phyloP scores from a whole-genome alignment of 306 rosid species.

The Parietaria judaica region DNA sequence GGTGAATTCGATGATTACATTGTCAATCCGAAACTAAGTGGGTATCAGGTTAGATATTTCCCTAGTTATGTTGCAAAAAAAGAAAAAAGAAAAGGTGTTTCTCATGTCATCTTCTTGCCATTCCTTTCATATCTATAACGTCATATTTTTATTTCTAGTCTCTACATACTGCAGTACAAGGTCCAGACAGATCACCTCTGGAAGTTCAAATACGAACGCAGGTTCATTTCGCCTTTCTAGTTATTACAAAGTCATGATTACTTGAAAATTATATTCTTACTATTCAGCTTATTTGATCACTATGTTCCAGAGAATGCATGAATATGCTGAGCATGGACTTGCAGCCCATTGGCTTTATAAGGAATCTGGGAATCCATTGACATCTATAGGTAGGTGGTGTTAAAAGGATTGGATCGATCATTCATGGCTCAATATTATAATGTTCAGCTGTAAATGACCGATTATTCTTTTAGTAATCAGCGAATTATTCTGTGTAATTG shows the following conservation, averaged over 20 bases:
- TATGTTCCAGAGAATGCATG: conserved; percentile 77
- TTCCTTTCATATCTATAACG: background rate
- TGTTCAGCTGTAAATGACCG: too few species aligned
- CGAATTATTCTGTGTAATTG: too few species aligned
- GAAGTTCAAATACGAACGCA: conserved; percentile 98
- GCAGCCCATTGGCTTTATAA: conserved; percentile 99
- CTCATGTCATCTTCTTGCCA: too few species aligned
- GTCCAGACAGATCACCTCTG: conserved; percentile 83
- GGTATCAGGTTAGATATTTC: conserved; percentile 70
- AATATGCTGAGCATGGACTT: conserved; percentile 92
- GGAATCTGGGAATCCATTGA: conserved; percentile 59
- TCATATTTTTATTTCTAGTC: conserved; percentile 47
- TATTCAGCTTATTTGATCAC: conserved; percentile 11
- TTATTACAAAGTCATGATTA: conserved; percentile 4
- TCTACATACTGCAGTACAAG: conserved; percentile 93
- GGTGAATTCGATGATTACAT: conserved; percentile 98
- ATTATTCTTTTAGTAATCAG: too few species aligned
- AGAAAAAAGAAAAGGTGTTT: too few species aligned
- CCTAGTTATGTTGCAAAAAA: background rate
- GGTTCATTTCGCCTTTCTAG: conserved; percentile 35
- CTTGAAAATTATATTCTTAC: conserved; percentile 6
- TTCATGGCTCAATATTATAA: too few species aligned
- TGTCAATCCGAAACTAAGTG: conserved; percentile 93
- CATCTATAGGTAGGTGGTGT: conserved; percentile 12
- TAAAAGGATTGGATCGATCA: too few species aligned